Evolutionary conservation across 2,329 filamentous ascomycete genomes (phyloP), one percentile per base, ranked within the genome.

Genomic region (Pyrenophora teres): DNA sequence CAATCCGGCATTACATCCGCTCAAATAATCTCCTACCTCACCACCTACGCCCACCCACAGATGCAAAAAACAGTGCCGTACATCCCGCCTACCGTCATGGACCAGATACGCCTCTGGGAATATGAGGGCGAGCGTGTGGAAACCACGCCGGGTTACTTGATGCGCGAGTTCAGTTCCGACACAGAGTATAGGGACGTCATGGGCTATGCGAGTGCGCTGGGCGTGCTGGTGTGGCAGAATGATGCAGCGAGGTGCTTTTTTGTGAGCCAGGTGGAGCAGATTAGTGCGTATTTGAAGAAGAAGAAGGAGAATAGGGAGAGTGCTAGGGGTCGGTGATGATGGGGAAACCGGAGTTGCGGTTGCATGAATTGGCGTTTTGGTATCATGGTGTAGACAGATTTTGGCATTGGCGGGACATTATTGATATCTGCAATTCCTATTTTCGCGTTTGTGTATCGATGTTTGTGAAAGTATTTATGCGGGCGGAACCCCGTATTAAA

Each of bases 91-190:
- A 97, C 95, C 0, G 94, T 99, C 13, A 90, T 97, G 57, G 94
- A 99, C 74, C 94, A 99, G 78, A 97, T 99, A 66, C 84, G 92
- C 2, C 84, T 99, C 16, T 99, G 94, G 94, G 93, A 99, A 78
- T 86, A 97, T 45, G 94, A 99, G 75, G 92, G 93, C 59, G 94
- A 99, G 77, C 84, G 94, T 43, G 95, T 99, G 84, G 89, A 89
- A 72, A 86, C 89, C 1, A 91, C 86, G 4, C 78, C 82, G 0
- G 94, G 94, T 0, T 97, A 91, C 71, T 73, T 97, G 23, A 96
- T 99, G 79, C 88, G 88, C 67, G 93, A 97, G 57, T 96, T 97
- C 68, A 84, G 86, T 37, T 86, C 81, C 27, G 77, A 81, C 44
- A 82, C 82, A 49, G 89, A 92, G 70, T 94, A 90, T 69, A 79